A percentile compares a stretch with the other conserved stretches of the same genome.
Conservation (phyloP, 306 rosid genomes). For the Elaeagnus macrophylla region DNA sequence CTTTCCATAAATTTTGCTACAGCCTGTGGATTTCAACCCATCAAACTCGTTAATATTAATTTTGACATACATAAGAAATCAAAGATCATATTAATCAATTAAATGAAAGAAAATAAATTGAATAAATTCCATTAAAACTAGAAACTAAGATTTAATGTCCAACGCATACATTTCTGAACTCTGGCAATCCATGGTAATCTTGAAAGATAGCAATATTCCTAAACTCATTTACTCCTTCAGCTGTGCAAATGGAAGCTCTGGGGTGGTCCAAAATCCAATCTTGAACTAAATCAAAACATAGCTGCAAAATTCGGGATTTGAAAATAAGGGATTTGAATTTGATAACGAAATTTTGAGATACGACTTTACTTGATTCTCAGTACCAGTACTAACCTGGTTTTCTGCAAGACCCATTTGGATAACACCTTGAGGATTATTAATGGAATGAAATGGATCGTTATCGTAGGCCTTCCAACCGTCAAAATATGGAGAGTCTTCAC, state of each 20-base stretch:
- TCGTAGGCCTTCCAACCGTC: conserved; percentile 88
- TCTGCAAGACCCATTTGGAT: conserved; percentile 94
- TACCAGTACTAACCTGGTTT: conserved; percentile 45
- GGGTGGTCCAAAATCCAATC: conserved; percentile 54
- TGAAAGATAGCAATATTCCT: conserved; percentile 55
- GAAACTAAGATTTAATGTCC: too few relatives aligned
- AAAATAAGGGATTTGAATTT: not conserved
- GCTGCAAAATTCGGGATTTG: conserved; percentile 25
- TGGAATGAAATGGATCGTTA: conserved; percentile 50
- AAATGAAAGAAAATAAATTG: too few relatives aligned
- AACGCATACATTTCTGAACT: conserved; percentile 56
- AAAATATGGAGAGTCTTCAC: conserved; percentile 57
- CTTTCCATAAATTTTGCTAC: conserved; percentile 71
- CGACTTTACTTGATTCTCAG: not conserved
- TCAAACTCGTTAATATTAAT: too few relatives aligned
- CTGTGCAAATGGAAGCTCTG: conserved; percentile 69
- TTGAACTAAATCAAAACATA: conserved; percentile 45
- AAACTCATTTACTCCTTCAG: conserved; percentile 48
- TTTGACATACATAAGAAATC: too few relatives aligned
- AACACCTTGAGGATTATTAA: conserved; percentile 53
- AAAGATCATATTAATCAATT: too few relatives aligned
- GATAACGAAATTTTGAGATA: too few relatives aligned
- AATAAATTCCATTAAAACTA: too few relatives aligned
- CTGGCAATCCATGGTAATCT: conserved; percentile 74
- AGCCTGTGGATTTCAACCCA: conserved; percentile 36